Base-by-base conservation (phyloP, 208 protist species). In the Wallacemonas sp. region DNA sequence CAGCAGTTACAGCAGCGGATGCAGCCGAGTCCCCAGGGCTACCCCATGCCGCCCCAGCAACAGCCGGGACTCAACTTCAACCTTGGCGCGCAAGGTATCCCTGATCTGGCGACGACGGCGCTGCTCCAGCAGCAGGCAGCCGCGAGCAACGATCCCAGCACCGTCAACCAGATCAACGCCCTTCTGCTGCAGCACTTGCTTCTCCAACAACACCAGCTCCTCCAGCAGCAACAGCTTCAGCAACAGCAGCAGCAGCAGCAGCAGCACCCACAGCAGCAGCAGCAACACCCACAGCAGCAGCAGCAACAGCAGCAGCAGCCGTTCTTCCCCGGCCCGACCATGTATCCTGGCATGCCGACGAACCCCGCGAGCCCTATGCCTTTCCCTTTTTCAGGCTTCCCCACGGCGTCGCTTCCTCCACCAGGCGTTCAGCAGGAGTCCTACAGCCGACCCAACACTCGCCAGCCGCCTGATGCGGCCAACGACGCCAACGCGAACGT, bases 381-480 rank as follows among this genome's bases (percentile, higher is more conserved):
- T 8, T 59, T 42, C 32, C 29, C 52, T 22, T 59, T 59, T 23
- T 29, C 7, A n/a, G 3, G 12, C 52, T 42, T 59, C 52, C 3
- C 52, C 8, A 8, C 4, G 5, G 12, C 31, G 29, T 10, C 52
- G 26, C 18, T 23, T 12, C n/a, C 49, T 26, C 28, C 74, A 22
- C 8, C n/a, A 10, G 23, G 16, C 22, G 11, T 55, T 29, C 26
- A 29, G 22, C 42, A 68, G 61, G 57, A 63, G 38, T 54, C 67
- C 42, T 79, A 68, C 62, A 54, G 54, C 2, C 67, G 55, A 20
- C 59, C 64, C 28, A 67, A 69, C 41, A 49, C 70, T 18, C 73
- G 67, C 29, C 49, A 57, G 26, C 7, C 8, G 26, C 38, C 52
- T 2, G 67, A 64, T 3, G 33, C n/a, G n/a, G n/a, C 67, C 4